phyloP scores from a whole-genome alignment of 129 eudicot genomes.

The Centella asiatica region DNA sequence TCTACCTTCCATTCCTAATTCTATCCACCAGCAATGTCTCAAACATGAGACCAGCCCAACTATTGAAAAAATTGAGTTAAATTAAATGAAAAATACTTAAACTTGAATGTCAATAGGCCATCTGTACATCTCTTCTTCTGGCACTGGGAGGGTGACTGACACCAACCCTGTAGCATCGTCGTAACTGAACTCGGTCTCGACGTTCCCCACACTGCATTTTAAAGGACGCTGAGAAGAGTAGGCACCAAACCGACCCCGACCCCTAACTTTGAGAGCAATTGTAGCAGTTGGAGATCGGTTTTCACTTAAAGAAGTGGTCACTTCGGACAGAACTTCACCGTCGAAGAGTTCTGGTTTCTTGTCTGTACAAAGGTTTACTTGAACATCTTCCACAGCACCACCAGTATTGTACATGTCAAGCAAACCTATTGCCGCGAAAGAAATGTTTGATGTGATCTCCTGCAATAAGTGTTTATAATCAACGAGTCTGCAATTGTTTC shows the following conservation, averaged over 20 bases:
- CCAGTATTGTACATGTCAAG: conserved; percentile 67
- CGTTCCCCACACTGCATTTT: conserved; percentile 39
- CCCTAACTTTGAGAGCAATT: conserved; percentile 48
- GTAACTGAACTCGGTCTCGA: conserved; percentile 39
- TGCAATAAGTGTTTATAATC: conserved; percentile 16
- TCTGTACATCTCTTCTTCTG: conserved; percentile 55
- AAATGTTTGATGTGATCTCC: conserved; percentile 52
- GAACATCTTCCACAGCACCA: conserved; percentile 56
- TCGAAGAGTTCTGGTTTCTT: conserved; percentile 16
- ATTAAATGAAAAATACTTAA: conserved; percentile 12
- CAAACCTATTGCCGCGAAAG: conserved; percentile 75
- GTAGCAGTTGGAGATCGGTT: conserved; percentile 37
- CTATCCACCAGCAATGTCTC: no score
- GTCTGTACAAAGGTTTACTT: conserved; percentile 22
- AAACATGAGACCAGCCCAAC: neutral
- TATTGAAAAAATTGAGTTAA: neutral
- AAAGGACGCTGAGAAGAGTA: conserved; percentile 60
- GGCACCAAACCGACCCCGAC: conserved; percentile 66
- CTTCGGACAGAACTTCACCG: conserved; percentile 21
- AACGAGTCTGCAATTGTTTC: neutral
- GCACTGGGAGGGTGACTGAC: conserved; percentile 40
- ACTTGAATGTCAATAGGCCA: conserved; percentile 66
- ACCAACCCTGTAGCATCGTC: conserved; percentile 43
- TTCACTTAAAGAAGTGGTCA: conserved; percentile 23
- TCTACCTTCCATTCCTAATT: neutral